Evolutionary conservation across 495 filamentous ascomycete genomes (phyloP), one percentile per base, ranked within the genome.

Genomic region (Lepidopterella palustris): DNA sequence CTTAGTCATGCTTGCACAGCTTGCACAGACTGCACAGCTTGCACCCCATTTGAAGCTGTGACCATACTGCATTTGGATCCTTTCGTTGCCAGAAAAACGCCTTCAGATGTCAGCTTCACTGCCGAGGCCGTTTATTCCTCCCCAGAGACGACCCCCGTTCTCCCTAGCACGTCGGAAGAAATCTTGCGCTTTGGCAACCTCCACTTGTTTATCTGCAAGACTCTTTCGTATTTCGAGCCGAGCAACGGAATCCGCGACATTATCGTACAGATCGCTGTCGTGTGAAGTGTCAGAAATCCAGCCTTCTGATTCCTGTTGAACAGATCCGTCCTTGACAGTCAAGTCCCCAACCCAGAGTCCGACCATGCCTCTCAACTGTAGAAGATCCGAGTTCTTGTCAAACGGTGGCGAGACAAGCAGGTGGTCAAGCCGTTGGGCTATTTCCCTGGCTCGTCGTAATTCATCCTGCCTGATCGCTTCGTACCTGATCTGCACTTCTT

Each of bases 301-400:
- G n/a, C 35, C 24, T 24, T 48, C 31, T 47, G 11, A 21, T 3
- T 32, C 6, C 8, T 20, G 18, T 9, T 21, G 13, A 18, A 20
- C 24, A 32, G 52, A 18, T 24, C 3, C 28, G 25, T 35, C 28
- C 35, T 50, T 24, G 5, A 13, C 21, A 15, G 62, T 49, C 27
- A 92, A 68, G 62, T 92, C 87, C 1, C 73, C 81, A 23, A 88
- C 74, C 79, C 85, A 92, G 26, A 88, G 70, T 9, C 77, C 81
- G 6, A 89, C 72, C 80, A 87, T 88, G 8, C 76, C 87, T 45
- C 85, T 73, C 9, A 91, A 71, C 55, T 82, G 71, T 31, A 87
- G 73, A 52, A 93, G 68, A 50, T 77, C 76, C 9, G 74, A 58
- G 45, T 80, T 79, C 45, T 82, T 78, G 1, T 80, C 82, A 66